Evolutionary conservation across 2,329 filamentous ascomycete species (phyloP), one percentile per base, ranked within the genome.

Genomic region (Aspergillus ochraceus): DNA sequence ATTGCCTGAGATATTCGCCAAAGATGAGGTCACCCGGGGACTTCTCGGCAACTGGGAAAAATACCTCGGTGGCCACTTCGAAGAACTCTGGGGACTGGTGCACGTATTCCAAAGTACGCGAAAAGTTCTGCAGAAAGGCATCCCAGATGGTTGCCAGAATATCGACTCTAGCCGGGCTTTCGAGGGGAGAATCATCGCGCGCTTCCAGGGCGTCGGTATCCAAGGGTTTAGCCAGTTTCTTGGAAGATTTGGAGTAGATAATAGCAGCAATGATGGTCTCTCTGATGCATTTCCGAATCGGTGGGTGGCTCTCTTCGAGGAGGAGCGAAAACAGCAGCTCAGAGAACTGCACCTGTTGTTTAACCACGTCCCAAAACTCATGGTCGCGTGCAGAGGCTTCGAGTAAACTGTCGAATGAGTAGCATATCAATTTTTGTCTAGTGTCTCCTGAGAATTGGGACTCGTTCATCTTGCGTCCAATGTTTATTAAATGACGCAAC

Each of bases 321-420:
- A 83, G 68, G 4, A 83, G 66, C 6, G 74, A 74, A 42, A 69
- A 68, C 11, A 84, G 63, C 11, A 83, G 67, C 10, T 68, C 57
- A 20, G 74, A 73, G 51, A 74, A 75, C 24, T 74, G 66, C 2
- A 73, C 66, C 47, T 77, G 71, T 11, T 72, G 60, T 39, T 78
- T 77, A 56, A 81, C 74, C 32, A 72, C 66, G 4, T 70, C 60
- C 82, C 83, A 85, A 52, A 84, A 74, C 3, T 68, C 65, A 26
- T 73, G 65, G 60, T 79, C 81, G 49, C 81, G 76, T 54, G 81
- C 69, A 8, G 81, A 81, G 2, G 76, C 78, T 67, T 84, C 81
- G 11, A 83, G 71, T 4, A 85, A 69, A 12, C 79, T 74, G 22
- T 81, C 80, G 61, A 84, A 80, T 19, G 75, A 75, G 54, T 74